Evolutionary conservation across 176 grass and related monocot species (phyloP).

Genomic region (Phyllostachys edulis): DNA sequence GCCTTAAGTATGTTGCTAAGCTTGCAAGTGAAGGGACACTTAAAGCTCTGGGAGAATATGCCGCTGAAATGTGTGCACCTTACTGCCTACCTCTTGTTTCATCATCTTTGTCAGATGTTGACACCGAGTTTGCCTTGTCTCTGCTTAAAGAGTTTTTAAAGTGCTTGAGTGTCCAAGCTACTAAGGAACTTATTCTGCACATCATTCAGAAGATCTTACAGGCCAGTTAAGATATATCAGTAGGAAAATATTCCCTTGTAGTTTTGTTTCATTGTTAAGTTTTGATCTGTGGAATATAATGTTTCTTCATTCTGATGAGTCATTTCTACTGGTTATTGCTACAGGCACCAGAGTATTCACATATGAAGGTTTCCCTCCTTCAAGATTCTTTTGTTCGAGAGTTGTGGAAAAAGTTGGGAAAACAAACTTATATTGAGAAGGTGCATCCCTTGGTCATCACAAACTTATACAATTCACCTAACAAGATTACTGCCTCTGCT

Average conservation of each 20-base stretch:
- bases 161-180: constrained; percentile 62
- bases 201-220: constrained; percentile 98
- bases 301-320: constrained; percentile 29
- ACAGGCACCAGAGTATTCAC: constrained; percentile 76
- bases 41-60: constrained; percentile 80
- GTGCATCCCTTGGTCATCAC: constrained; percentile 72
- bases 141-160: constrained; percentile 82
- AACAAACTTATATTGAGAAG: constrained; percentile 80
- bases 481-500: constrained; percentile 72
- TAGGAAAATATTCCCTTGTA: constrained; percentile 23
- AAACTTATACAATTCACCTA: constrained; percentile 76
- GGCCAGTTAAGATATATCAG: constrained; percentile 69
- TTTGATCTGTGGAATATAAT: constrained; percentile 27
- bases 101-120: constrained; percentile 59
- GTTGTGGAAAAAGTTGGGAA: constrained; percentile 91
- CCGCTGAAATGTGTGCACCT: constrained; percentile 79
- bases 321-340: constrained; percentile 41
- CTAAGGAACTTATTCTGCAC: constrained; percentile 65
- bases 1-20: constrained; percentile 77
- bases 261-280: constrained; percentile 35
- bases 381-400: constrained; percentile 90
- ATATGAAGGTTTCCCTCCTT: constrained; percentile 84
- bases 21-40: constrained; percentile 76
- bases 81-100: constrained; percentile 74
- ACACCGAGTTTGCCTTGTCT: constrained; percentile 60